Conservation (phyloP, 768 basidiomycete genomes). For the Phylloporus scabripes region DNA sequence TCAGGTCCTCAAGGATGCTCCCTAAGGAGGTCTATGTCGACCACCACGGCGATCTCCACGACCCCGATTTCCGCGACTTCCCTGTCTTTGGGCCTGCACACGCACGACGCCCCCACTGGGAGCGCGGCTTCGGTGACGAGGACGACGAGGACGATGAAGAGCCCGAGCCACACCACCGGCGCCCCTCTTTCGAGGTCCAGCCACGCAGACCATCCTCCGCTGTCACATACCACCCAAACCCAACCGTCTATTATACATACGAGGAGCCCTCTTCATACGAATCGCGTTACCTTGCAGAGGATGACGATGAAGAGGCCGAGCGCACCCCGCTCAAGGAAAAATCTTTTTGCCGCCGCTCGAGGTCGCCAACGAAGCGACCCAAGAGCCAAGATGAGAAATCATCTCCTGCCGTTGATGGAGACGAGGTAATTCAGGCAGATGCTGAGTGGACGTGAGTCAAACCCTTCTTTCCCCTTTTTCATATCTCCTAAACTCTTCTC, state of each 20-base stretch:
- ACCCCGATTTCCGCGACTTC: conserved; percentile 65
- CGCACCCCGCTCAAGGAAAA: conserved; percentile 27
- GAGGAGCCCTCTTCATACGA: conserved; percentile 31
- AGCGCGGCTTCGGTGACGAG: conserved; percentile 27
- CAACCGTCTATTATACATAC: conserved; percentile 21
- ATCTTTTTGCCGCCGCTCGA: conserved; percentile 9
- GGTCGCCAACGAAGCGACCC: conserved; percentile 17
- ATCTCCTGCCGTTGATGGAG: background rate
- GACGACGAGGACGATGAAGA: conserved; percentile 31
- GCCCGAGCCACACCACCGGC: conserved; percentile 11
- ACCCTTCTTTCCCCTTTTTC: background rate
- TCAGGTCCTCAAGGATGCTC: conserved; percentile 11
- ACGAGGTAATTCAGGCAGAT: conserved; percentile 16
- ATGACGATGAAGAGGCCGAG: conserved; percentile 26
- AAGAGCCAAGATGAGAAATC: conserved; percentile 20
- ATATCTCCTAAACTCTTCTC: background rate
- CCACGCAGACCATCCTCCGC: conserved; percentile 24
- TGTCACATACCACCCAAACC: conserved; percentile 13
- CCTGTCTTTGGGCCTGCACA: conserved; percentile 33
- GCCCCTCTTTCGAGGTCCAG: conserved; percentile 17
- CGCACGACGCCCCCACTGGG: conserved; percentile 32
- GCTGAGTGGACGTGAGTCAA: conserved; percentile 32
- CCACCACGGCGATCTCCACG: conserved; percentile 56
- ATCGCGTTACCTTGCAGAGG: conserved; percentile 22
- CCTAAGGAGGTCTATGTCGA: conserved; percentile 48